A percentile compares a stretch with the other conserved stretches of the same genome.
Conservation (phyloP, 768 basidiomycete genomes). For the Cubamyces sp. region DNA sequence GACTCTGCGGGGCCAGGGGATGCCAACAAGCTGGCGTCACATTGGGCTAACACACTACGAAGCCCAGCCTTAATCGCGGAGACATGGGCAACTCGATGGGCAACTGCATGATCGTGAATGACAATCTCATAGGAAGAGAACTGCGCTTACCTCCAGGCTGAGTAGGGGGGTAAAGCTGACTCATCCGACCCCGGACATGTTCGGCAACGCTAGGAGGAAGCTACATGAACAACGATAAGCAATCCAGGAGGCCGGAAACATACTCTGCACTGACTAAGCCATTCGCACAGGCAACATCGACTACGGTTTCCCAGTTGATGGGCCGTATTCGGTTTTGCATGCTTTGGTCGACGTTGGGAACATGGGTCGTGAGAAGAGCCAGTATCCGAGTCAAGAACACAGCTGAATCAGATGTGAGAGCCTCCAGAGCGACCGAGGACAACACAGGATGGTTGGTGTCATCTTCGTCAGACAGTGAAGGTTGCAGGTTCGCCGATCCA, state of each 20-base stretch:
- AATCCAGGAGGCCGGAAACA: slow-evolving; percentile 1
- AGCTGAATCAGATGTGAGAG: slow-evolving; percentile 48
- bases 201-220: slow-evolving; percentile 10
- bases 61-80: background rate
- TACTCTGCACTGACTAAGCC: slow-evolving; percentile 38
- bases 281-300: slow-evolving; percentile 53
- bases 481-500: background rate
- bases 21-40: slow-evolving; percentile 23
- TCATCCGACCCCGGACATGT: slow-evolving; percentile 22
- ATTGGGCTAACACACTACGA: background rate
- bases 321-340: slow-evolving; percentile 68
- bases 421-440: slow-evolving; percentile 38
- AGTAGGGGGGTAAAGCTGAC: slow-evolving; percentile 13
- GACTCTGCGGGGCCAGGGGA: slow-evolving; percentile 7
- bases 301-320: slow-evolving; percentile 65
- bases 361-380: slow-evolving; percentile 56
- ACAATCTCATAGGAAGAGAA: no score
- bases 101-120: background rate
- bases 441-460: slow-evolving; percentile 37
- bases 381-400: slow-evolving; percentile 55
- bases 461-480: slow-evolving; percentile 12
- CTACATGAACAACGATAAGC: background rate
- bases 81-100: slow-evolving; percentile 3
- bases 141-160: slow-evolving; percentile 13
- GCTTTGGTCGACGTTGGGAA: slow-evolving; percentile 57